Evolutionary conservation across 2,329 filamentous ascomycete species (phyloP), one percentile per base, ranked within the genome.

Genomic region (Aureobasidium sp.): DNA sequence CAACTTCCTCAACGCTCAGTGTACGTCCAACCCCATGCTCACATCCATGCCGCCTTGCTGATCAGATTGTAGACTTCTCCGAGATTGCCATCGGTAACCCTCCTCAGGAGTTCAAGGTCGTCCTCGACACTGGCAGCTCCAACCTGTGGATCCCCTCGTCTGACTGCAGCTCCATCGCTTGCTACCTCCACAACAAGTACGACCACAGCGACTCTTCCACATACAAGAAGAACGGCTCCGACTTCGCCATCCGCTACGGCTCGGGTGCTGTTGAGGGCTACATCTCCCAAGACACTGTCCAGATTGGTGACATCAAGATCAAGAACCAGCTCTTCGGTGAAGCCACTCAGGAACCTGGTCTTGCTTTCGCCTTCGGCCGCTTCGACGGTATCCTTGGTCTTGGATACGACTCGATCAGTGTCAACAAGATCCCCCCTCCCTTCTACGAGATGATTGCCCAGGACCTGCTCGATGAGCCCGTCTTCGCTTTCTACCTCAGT

Each of bases 1-100:
- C 79, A 99, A 99, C 86, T 99, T 97, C 81, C 81, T 97, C 81
- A 99, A 99, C 74, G 94, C 94, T 64, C 94, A 99, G 79, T 99
- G 92, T 96, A 87, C 73, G 89, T 79, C 41, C 41, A 44, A 56
- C 62, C 25, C 31, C 58, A 1, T 15, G 31, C 25, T 42, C 2
- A 25, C 15, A 8, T 17, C 7, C 22, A 12, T 7, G 12, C 2
- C 12, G 15, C 20, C 29, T 27, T 15, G 14, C 63, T 64, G 27
- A 63, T 44, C 34, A 51, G 31, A 52, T 12, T 31, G 8, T 68
- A 95, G 92, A 99, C 83, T 99, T 96, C 85, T 95, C 93, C 69
- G 91, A 97, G 77, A 97, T 99, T 76, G 84, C 86, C 69, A 85
- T 99, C 75, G 94, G 94, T 67, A 93, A 87, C 53, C 94, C 94